Base-by-base conservation (phyloP, 192 early-diverging fungal species). In the Paraglomus brasilianum region DNA sequence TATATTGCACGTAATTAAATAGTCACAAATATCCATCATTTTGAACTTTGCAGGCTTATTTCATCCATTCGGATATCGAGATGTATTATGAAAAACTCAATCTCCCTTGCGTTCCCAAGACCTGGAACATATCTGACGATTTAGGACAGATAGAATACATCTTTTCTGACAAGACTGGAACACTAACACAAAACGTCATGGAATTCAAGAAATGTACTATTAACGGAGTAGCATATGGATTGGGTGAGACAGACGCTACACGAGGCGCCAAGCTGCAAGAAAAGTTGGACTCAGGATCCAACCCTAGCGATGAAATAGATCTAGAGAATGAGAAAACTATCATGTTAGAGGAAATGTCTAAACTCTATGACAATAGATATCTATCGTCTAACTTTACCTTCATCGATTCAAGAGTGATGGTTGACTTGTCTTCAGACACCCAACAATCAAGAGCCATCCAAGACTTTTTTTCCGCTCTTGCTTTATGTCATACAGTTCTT, bases 81-180 rank as follows among this genome's bases (percentile, higher is more conserved):
- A 93, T 98, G 90, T 97, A 93, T 70, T 86, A 96, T 72, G 85
- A 83, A 65, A 81, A 83, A 14, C 80, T 84, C 6, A 85, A 95
- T 69, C 81, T 86, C 30, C 85, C 91, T 7, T 95, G 93, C 80
- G 81, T 88, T 14, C 91, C 94, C 10, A 85, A 88, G 43, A 85
- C 89, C n/a, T 97, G 94, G 95, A 94, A 89, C 63, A 81, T 94
- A 47, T 88, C 92, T 24, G 93, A 98, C 67, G 95, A 98, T 75
- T 77, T 98, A 9, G 95, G 95, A 8, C 92, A 96, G 74, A 93
- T 98, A 40, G 92, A 96, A 75, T 97, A 97, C 79, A 86, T 97
- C 11, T 97, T 98, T 72, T 92, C 91, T 22, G 97, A 98, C 80
- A 98, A 98, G 62, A 98, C 97, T 0, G 95, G 97, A 8, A 98